Evolutionary conservation across 257 asterid genomes (phyloP).

Genomic region (Oldenlandia corymbosa): DNA sequence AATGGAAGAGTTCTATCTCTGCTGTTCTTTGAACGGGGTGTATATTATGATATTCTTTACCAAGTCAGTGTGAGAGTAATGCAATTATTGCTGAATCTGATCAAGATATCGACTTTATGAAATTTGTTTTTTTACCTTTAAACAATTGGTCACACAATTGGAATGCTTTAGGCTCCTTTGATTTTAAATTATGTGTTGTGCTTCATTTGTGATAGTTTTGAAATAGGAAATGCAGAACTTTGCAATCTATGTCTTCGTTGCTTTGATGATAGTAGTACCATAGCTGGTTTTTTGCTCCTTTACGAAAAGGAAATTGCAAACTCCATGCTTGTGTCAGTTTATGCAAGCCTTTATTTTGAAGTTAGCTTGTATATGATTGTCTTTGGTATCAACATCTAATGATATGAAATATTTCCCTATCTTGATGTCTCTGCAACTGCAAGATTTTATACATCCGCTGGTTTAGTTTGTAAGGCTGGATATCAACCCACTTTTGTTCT

Average conservation of each 20-base stretch:
- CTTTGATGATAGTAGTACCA: not conserved
- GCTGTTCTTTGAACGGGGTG: constrained; percentile 13
- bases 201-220: not conserved
- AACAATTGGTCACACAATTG: not conserved
- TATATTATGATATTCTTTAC: constrained; percentile 9
- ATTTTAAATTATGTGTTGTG: not conserved
- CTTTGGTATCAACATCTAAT: not conserved
- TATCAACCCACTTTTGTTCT: not conserved
- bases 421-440: not conserved
- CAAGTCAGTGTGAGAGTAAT: not conserved
- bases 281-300: not conserved
- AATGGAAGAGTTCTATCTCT: constrained; percentile 20
- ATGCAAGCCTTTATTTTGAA: not conserved
- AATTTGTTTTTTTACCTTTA: not conserved
- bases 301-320: not conserved
- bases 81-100: not conserved
- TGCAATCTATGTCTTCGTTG: not conserved
- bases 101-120: not conserved
- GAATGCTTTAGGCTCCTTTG: not conserved
- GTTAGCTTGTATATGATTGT: not conserved
- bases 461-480: no score
- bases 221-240: not conserved
- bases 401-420: no score
- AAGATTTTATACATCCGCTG: no score
- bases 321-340: not conserved